Base-by-base conservation (phyloP, 129 eudicot species). In the Flaveria ramosissima region DNA sequence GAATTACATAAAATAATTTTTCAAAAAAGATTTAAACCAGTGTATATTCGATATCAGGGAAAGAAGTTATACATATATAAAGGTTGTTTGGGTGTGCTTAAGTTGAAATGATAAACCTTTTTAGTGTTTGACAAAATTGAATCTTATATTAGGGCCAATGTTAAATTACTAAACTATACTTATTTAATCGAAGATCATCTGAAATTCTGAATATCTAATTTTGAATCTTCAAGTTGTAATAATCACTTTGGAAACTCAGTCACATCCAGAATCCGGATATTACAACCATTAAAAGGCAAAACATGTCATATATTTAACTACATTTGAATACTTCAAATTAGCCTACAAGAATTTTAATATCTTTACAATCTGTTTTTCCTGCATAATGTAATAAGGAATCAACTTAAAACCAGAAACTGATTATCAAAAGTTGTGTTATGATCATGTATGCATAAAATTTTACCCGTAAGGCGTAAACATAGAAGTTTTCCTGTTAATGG, bases 101-200 rank as follows among this genome's bases (percentile, higher is more conserved):
- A 15, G 42, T 19, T 45, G 12, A 17, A 64, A 64, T 64, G 15
- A 68, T 23, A 36, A 15, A 13, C 6, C 9, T 20, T 61, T 51
- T 61, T 60, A 60, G 39, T 60, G 39, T 20, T 45, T 11, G 72
- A 1, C 16, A 69, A 69, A 46, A 11, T 0, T 26, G 12, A 24
- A 23, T 11, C 42, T 69, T 17, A 46, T 45, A 13, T 67, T n/a
- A 39, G 27, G 27, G 27, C 20, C 12, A 17, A 17, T 32, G 67
- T 32, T 6, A 72, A 64, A 63, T 65, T 76, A 65, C 56, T 17
- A 20, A 76, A 66, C 11, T 16, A 68, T 9, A 46, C 64, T 30
- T 9, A 30, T n/a, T 19, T 21, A 41, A 56, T 15, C 43, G 41
- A 39, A 50, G 1, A 30, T 32, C 20, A 77, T 36, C 41, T 36